Evolutionary conservation across 73 alveolate species (phyloP), one percentile per base, ranked within the genome.

Genomic region (Paramecium pentaurelia): DNA sequence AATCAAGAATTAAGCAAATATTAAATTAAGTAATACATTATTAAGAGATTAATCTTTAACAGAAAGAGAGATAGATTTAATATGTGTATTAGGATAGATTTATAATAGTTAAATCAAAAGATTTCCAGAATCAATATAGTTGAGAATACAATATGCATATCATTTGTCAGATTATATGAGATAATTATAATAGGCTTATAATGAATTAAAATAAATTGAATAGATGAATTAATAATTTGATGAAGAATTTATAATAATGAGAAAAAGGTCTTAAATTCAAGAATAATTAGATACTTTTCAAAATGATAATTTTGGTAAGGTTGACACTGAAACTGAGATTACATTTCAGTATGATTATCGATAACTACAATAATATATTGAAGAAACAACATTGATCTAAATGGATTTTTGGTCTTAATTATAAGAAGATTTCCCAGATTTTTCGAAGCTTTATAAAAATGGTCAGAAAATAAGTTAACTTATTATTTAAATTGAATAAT

Each of bases 361-460:
- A 38, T 36, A 34, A 36, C 34, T 75, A 4, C 11, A 36, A 16
- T 25, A 27, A 22, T 75, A 12, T 12, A n/a, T 75, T 9, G 88
- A 75, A 75, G 47, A 25, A 36, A 38, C 88, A 22, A 75, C 88
- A 2, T 8, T 75, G 8, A 27, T 38, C 5, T 38, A 36, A 22
- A 75, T 75, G 88, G 88, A 75, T 37, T 75, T 75, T 75, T 75
- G 88, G 88, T 75, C 88, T 25, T n/a, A 37, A 16, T 42, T 75
- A 25, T 14, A 75, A 38, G 88, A 75, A 42, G 88, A 75, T 75
- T 38, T 38, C 11, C 58, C 88, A 38, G 60, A 75, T 75, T 38
- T 75, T 38, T 8, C 37, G 3, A 75, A 75, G 18, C 5, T 75
- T 11, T 38, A 75, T 38, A 75, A 22, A 38, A 75, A 30, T 34